phyloP scores from a whole-genome alignment of 2,329 filamentous ascomycete species.

The Podosphaera xanthii region DNA sequence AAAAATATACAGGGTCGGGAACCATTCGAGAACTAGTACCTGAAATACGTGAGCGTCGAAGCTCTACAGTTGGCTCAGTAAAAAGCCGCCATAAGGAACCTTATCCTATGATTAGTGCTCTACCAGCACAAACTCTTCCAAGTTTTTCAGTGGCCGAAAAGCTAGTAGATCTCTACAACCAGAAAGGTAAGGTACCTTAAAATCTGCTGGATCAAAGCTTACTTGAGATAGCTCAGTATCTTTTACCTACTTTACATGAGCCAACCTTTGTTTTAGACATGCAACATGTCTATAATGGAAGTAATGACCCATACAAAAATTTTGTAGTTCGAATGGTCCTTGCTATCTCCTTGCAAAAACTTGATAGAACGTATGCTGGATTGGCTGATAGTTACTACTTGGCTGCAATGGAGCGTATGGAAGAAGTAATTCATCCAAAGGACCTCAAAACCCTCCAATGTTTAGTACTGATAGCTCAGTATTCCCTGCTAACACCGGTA shows the following conservation, averaged over 20 bases:
- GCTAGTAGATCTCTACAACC: conserved; percentile 64
- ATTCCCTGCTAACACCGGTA: conserved; percentile 80
- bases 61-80: conserved; percentile 39
- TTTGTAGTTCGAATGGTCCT: conserved; percentile 81
- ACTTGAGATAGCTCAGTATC: conserved; percentile 51
- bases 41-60: conserved; percentile 39
- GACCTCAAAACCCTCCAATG: conserved; percentile 81
- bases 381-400: conserved; percentile 89
- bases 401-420: conserved; percentile 64
- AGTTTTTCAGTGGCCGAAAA: conserved; percentile 51
- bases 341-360: conserved; percentile 82
- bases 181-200: conserved; percentile 38
- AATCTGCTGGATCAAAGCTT: neutral
- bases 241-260: conserved; percentile 75
- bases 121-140: conserved; percentile 55
- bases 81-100: conserved; percentile 49
- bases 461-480: conserved; percentile 66
- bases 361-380: conserved; percentile 75
- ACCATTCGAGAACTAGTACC: conserved; percentile 84
- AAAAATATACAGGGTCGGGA: conserved; percentile 74
- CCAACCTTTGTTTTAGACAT: conserved; percentile 53
- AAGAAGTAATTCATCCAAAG: conserved; percentile 67
- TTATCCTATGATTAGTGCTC: conserved; percentile 73
- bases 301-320: conserved; percentile 58
- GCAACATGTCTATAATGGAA: conserved; percentile 58